Percentiles rank a stretch among this genome's conserved stretches.
Evolutionary conservation across 2,329 filamentous ascomycete species (phyloP).

Genomic region (Fusarium odoratissimum): DNA sequence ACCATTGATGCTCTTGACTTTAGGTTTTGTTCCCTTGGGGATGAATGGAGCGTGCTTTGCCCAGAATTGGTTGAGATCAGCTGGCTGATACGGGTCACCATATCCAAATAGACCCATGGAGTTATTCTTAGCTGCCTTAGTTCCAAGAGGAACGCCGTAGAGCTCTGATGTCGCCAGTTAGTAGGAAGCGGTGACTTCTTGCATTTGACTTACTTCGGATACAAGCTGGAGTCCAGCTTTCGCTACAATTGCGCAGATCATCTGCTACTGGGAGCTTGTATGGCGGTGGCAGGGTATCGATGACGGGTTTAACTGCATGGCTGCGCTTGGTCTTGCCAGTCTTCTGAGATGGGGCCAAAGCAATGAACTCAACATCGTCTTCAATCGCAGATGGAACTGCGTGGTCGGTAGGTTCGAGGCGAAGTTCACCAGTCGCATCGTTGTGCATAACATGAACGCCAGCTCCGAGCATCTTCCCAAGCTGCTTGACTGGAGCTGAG

Average conservation of each 20-base stretch:
- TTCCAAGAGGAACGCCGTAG: background rate
- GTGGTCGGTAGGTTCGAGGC: background rate
- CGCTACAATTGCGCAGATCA: background rate
- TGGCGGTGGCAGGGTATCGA: background rate
- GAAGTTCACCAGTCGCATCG: background rate
- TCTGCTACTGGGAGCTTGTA: background rate
- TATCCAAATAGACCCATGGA: background rate
- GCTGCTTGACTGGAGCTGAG: background rate
- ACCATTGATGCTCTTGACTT: constrained; percentile 1
- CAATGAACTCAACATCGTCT: background rate
- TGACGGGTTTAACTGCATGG: background rate
- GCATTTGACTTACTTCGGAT: background rate
- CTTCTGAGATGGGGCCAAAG: background rate
- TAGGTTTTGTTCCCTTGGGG: background rate
- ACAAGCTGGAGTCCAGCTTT: constrained; percentile 7
- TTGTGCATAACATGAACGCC: background rate
- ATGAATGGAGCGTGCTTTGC: background rate
- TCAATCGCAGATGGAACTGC: background rate
- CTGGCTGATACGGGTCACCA: background rate
- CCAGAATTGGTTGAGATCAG: background rate
- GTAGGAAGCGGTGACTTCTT: rapidly evolving
- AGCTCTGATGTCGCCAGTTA: background rate
- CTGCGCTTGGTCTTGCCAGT: background rate
- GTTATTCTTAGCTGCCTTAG: background rate
- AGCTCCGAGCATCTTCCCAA: background rate